Evolutionary conservation across 352 stramenopile genomes (phyloP).

Genomic region (Phytophthora cactorum): DNA sequence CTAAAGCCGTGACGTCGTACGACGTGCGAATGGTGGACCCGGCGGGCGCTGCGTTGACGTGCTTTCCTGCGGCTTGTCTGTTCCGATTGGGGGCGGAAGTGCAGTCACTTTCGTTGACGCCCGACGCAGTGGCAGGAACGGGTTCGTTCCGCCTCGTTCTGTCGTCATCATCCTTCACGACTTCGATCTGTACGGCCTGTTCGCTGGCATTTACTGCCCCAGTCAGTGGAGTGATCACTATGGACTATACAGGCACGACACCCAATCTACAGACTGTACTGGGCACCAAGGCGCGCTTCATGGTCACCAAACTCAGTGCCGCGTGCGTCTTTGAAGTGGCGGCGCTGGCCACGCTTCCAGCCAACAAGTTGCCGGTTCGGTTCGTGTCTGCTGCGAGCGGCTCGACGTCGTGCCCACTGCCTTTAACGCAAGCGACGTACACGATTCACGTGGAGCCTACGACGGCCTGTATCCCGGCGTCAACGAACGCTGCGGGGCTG

Average conservation of each 20-base stretch:
- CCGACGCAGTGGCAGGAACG: slow-evolving; percentile 37
- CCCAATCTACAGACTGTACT: slow-evolving; percentile 75
- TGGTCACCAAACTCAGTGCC: slow-evolving; percentile 52
- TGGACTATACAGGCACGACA: slow-evolving; percentile 67
- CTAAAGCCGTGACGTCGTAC: slow-evolving; percentile 43
- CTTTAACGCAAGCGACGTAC: slow-evolving; percentile 46
- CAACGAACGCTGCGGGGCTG: slow-evolving; percentile 37
- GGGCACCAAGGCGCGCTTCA: slow-evolving; percentile 73
- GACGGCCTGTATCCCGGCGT: slow-evolving; percentile 50
- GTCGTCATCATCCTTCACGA: slow-evolving; percentile 45
- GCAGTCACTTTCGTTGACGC: slow-evolving; percentile 87
- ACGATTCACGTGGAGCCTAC: slow-evolving; percentile 60
- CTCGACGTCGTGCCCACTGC: slow-evolving; percentile 39
- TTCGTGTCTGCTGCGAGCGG: slow-evolving; percentile 24
- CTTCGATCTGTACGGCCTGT: slow-evolving; percentile 43
- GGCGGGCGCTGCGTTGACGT: slow-evolving; percentile 34
- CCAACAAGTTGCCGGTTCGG: slow-evolving; percentile 51
- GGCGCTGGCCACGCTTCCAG: slow-evolving; percentile 32
- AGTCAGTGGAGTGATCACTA: slow-evolving; percentile 35
- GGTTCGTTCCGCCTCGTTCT: slow-evolving; percentile 83
- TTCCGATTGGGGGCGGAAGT: slow-evolving; percentile 93
- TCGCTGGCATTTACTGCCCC: slow-evolving; percentile 42
- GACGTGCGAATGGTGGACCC: slow-evolving; percentile 58
- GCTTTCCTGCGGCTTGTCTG: slow-evolving; percentile 58
- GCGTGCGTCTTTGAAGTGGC: slow-evolving; percentile 68